A percentile compares a stretch with the other conserved stretches of the same genome.
These are phyloP conservation scores for Pseudoturritis turrita DNA, from an alignment of 345 rosid genomes.

Conservation along the genomic window DNA sequence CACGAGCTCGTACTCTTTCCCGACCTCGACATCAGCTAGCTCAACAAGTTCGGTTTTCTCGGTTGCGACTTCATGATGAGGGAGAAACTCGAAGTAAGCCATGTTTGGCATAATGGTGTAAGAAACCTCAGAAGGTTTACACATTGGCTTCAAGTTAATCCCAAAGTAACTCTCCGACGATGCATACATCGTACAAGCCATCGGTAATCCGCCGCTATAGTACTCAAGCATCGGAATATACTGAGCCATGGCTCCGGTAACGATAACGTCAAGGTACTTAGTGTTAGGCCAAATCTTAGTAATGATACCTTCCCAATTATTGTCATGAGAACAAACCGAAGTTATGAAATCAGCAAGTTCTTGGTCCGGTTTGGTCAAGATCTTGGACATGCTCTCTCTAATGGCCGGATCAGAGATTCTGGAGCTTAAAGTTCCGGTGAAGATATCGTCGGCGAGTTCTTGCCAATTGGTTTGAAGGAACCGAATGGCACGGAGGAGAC, in stretches of 20 bases:
- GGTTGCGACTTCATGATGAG: conserved; percentile 15
- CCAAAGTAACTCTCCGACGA: conserved; percentile 95
- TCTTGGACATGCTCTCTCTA: conserved; percentile 38
- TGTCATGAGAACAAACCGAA: conserved; percentile 45
- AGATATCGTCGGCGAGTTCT: conserved; percentile 49
- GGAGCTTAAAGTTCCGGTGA: conserved; percentile 52
- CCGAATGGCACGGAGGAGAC: conserved; percentile 70
- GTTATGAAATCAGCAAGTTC: conserved; percentile 51
- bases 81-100: conserved; percentile 83
- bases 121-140: conserved; percentile 69
- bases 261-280: conserved; percentile 84
- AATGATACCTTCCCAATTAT: conserved; percentile 63
- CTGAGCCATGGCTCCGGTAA: conserved; percentile 95
- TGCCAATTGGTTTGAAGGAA: conserved; percentile 75
- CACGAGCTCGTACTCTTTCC: conserved; percentile 84
- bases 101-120: conserved; percentile 91
- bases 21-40: conserved; percentile 62
- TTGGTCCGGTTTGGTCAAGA: conserved; percentile 48
- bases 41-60: conserved; percentile 45
- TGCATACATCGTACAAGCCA: conserved; percentile 91
- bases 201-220: conserved; percentile 68
- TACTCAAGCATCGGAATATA: conserved; percentile 84
- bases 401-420: conserved; percentile 48
- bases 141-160: conserved; percentile 65
- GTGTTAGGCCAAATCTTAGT: conserved; percentile 84